Percentiles rank a stretch among this genome's conserved stretches.
phyloP scores from a whole-genome alignment of 1,284 basidiomycete species.

The Farysia itapuensis region DNA sequence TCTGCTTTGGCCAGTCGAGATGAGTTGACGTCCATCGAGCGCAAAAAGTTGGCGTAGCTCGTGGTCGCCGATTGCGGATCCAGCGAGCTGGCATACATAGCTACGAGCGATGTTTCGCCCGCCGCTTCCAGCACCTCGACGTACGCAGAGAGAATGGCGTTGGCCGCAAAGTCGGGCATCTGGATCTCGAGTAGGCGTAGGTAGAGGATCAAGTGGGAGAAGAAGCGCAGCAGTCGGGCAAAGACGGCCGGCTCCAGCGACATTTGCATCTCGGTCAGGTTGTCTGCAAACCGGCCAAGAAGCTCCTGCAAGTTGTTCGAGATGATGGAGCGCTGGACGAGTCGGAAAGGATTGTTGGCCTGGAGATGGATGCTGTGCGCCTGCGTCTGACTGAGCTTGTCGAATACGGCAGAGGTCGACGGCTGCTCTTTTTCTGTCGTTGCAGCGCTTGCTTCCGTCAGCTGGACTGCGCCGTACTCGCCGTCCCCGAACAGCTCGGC shows the following conservation, averaged over 20 bases:
- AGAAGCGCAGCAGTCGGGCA: conserved; percentile 73
- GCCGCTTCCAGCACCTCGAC: conserved; percentile 74
- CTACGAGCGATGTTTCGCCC: conserved; percentile 81
- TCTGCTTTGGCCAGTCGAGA: conserved; percentile 71
- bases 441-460: conserved; percentile 12
- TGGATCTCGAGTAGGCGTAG: conserved; percentile 73
- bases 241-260: conserved; percentile 33
- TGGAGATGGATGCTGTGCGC: conserved; percentile 41
- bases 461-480: conserved; percentile 39
- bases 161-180: conserved; percentile 66
- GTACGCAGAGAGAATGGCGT: conserved; percentile 84
- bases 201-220: conserved; percentile 90
- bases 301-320: conserved; percentile 69
- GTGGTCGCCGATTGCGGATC: conserved; percentile 84
- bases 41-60: conserved; percentile 87
- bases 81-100: conserved; percentile 87
- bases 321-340: conserved; percentile 82
- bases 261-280: conserved; percentile 42
- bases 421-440: neutral
- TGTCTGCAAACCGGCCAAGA: conserved; percentile 44
- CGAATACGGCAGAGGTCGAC: conserved; percentile 45
- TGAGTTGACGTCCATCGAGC: conserved; percentile 71
- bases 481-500: conserved; percentile 17
- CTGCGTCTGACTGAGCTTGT: conserved; percentile 48
- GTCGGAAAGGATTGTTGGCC: conserved; percentile 79